These are phyloP conservation scores for Podila clonocystis DNA, from an alignment of 192 early-diverging fungal species.

Conservation along the genomic window DNA sequence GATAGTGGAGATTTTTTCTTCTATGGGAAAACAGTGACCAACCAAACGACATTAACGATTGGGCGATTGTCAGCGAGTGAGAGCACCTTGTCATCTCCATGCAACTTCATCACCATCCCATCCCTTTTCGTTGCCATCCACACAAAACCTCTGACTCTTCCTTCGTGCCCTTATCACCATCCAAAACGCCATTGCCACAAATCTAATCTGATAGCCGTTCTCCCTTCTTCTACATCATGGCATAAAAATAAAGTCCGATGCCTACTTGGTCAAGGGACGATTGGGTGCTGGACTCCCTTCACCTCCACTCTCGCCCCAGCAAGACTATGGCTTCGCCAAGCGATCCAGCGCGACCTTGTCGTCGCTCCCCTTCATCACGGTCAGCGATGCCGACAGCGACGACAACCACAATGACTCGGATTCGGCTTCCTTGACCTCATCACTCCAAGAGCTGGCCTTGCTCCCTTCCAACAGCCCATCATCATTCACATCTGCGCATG, in stretches of 20 bases:
- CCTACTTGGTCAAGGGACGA: background rate
- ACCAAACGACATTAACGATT: background rate
- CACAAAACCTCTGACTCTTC: background rate
- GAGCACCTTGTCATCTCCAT: too few species aligned
- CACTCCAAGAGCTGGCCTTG: background rate
- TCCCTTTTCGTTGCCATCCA: background rate
- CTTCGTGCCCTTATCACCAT: background rate
- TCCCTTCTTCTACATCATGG: background rate
- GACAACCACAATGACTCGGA: background rate
- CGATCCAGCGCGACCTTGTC: background rate
- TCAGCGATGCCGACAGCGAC: background rate
- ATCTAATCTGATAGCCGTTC: background rate
- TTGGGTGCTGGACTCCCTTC: background rate
- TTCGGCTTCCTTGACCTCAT: too few species aligned
- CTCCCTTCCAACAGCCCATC: background rate
- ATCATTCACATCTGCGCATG: background rate
- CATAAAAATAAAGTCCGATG: too few species aligned
- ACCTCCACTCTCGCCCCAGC: background rate
- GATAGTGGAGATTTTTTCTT: too few species aligned
- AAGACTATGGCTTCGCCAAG: background rate
- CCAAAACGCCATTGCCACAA: background rate
- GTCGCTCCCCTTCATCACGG: background rate
- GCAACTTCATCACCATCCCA: background rate
- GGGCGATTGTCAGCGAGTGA: background rate
- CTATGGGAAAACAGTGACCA: too few species aligned